Conservation (phyloP, 257 asterid genomes). For the Anisodus acutangulus region DNA sequence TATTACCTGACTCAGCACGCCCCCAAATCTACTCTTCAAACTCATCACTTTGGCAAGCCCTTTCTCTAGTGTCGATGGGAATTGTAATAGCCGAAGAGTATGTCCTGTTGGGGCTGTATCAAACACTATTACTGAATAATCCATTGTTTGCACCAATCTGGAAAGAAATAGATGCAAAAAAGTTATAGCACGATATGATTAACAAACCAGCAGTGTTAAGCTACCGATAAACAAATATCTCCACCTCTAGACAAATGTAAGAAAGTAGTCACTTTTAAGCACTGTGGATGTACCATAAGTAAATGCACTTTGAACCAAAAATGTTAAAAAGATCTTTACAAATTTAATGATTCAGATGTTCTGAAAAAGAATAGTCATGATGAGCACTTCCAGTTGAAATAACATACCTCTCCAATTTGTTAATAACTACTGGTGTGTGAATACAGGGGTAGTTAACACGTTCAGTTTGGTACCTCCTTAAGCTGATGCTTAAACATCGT, state of each 20-base stretch:
- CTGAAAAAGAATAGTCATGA: background rate
- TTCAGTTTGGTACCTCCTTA: background rate
- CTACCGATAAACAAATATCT: background rate
- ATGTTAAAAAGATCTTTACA: background rate
- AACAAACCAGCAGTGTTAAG: background rate
- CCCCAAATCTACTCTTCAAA: no score
- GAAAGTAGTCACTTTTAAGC: background rate
- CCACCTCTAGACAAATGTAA: background rate
- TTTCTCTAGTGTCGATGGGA: no score
- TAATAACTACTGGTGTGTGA: background rate
- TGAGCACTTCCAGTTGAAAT: background rate
- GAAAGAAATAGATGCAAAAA: background rate
- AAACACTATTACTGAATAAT: no score
- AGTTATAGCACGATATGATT: background rate
- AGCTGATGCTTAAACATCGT: background rate
- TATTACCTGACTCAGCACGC: no score
- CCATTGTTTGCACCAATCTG: no score
- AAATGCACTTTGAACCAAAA: background rate
- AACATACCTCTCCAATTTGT: background rate
- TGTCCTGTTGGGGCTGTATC: no score
- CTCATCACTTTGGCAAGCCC: no score
- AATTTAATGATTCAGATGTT: background rate
- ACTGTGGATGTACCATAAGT: background rate
- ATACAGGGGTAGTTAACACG: background rate
- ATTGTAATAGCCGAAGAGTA: no score